Evolutionary conservation across 768 basidiomycete genomes (phyloP).

Genomic region (Cyathus striatus): DNA sequence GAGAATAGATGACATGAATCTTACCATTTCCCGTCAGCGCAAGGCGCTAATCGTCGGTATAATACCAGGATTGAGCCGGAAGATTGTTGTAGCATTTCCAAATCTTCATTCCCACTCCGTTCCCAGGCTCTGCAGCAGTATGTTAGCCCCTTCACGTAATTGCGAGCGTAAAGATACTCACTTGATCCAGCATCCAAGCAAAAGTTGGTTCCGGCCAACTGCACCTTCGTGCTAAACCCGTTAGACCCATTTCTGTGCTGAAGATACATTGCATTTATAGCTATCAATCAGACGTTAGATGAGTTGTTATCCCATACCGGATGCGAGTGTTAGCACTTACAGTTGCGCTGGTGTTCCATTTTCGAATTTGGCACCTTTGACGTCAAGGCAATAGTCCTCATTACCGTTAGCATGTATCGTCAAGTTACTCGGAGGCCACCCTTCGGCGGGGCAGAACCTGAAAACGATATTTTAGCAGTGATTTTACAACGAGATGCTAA

Average conservation of each 20-base stretch:
- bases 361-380: slow-evolving; percentile 17
- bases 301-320: neutral
- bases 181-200: slow-evolving; percentile 30
- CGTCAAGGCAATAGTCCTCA: slow-evolving; percentile 25
- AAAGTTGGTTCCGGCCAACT: slow-evolving; percentile 17
- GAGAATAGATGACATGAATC: neutral
- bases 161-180: slow-evolving; percentile 6
- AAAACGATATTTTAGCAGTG: no score
- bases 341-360: slow-evolving; percentile 23
- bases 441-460: slow-evolving; percentile 10
- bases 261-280: slow-evolving; percentile 25
- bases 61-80: slow-evolving; percentile 18
- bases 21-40: slow-evolving; percentile 12
- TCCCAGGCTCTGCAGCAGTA: slow-evolving; percentile 11
- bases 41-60: slow-evolving; percentile 17
- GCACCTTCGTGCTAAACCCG: slow-evolving; percentile 19
- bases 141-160: neutral
- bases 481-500: no score
- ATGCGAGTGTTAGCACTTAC: slow-evolving; percentile 6
- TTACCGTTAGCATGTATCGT: slow-evolving; percentile 22
- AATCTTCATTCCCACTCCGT: slow-evolving; percentile 16
- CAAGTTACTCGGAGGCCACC: slow-evolving; percentile 6
- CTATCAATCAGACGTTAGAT: slow-evolving; percentile 10
- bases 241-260: slow-evolving; percentile 25
- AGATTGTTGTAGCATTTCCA: slow-evolving; percentile 17